Percentiles rank a stretch among this genome's conserved stretches.
phyloP scores from a whole-genome alignment of 495 filamentous ascomycete genomes.

The Ramalina intermedia region DNA sequence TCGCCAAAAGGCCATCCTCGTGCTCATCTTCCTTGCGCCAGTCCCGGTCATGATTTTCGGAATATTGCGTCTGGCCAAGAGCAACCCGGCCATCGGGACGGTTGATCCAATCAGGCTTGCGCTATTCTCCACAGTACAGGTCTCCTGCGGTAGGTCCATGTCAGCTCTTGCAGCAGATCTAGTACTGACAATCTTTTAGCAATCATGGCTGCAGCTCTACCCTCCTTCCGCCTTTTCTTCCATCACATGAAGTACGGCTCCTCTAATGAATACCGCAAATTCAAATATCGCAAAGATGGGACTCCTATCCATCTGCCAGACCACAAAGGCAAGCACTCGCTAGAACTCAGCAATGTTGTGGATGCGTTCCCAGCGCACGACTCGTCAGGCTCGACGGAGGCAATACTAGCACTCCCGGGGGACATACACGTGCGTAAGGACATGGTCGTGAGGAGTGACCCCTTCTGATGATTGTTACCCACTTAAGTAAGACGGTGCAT shows the following conservation, averaged over 20 bases:
- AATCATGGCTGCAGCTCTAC: neutral
- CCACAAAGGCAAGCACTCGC: neutral
- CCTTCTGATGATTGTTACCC: neutral
- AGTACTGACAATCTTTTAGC: neutral
- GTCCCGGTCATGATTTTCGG: conserved; percentile 1
- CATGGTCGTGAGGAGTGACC: neutral
- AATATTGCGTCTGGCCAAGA: conserved; percentile 2
- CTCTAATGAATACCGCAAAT: conserved; percentile 12
- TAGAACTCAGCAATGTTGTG: neutral
- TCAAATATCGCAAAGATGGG: neutral
- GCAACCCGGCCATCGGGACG: neutral
- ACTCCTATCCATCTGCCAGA: neutral
- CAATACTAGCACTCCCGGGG: neutral
- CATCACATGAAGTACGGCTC: conserved; percentile 22
- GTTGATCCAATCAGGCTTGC: conserved; percentile 4
- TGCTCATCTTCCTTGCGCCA: conserved; percentile 1
- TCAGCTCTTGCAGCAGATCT: neutral
- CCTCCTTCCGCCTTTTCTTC: conserved; percentile 17
- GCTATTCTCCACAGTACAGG: conserved; percentile 2
- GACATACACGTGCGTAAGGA: neutral
- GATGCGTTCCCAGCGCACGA: neutral
- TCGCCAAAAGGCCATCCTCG: neutral
- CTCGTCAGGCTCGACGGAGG: neutral
- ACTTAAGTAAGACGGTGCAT: neutral
- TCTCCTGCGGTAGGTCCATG: neutral